phyloP scores from a whole-genome alignment of 2,329 filamentous ascomycete genomes.

The Aspergillus felis region DNA sequence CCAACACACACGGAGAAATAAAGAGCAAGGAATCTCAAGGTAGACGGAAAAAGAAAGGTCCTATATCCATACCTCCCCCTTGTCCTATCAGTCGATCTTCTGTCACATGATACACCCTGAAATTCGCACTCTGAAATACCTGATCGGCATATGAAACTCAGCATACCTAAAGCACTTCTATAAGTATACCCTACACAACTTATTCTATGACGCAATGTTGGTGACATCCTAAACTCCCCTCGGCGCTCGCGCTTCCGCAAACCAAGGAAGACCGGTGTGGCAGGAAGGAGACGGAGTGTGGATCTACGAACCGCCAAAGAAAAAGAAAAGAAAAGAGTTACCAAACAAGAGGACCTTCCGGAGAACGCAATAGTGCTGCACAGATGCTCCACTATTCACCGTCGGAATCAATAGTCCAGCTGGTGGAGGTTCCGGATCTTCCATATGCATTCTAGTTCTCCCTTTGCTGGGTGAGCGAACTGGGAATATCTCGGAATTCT shows the following conservation, averaged over 20 bases:
- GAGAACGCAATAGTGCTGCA: background rate
- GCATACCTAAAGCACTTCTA: no score
- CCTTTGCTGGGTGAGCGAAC: background rate
- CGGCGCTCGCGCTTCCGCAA: no score
- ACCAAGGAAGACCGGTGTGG: no score
- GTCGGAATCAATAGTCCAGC: background rate
- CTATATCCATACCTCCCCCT: no score
- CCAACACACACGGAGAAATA: background rate
- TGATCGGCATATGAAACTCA: no score
- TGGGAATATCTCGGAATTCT: background rate
- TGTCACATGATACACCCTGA: no score
- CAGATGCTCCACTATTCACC: background rate
- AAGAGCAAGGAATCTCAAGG: background rate
- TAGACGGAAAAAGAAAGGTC: background rate
- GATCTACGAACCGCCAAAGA: background rate
- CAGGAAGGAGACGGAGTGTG: background rate
- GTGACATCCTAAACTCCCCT: no score
- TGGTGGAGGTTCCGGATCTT: background rate
- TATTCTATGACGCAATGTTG: no score
- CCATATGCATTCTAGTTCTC: background rate
- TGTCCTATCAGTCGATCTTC: no score
- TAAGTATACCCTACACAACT: no score
- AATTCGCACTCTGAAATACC: no score
- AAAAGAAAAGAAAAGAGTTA: background rate
- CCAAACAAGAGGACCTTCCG: background rate